A percentile compares a stretch with the other conserved stretches of the same genome.
Conservation (phyloP, 2,329 filamentous ascomycete species). For the Fusarium hainanense region DNA sequence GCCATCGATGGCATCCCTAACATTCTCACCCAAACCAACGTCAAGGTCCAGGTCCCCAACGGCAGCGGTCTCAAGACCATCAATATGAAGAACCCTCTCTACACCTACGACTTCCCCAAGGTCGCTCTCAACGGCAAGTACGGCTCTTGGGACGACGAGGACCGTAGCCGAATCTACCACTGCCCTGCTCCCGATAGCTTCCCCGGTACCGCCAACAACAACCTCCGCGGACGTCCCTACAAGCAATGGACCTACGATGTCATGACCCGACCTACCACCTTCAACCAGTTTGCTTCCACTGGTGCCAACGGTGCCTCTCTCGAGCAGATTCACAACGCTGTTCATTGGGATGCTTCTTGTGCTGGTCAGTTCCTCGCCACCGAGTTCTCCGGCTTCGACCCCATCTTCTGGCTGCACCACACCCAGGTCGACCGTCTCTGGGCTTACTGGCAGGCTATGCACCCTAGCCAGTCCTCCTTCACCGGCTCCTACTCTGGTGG, state of each 20-base stretch:
- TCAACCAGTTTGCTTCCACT: slow-evolving; percentile 51
- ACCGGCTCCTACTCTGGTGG: slow-evolving; percentile 49
- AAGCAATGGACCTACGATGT: slow-evolving; percentile 57
- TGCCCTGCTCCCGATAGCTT: slow-evolving; percentile 54
- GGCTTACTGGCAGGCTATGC: slow-evolving; percentile 63
- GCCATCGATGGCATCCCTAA: slow-evolving; percentile 57
- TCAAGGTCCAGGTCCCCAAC: slow-evolving; percentile 56
- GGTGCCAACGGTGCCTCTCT: slow-evolving; percentile 53
- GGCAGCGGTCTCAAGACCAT: slow-evolving; percentile 47
- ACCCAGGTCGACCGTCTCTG: slow-evolving; percentile 73
- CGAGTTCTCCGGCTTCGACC: slow-evolving; percentile 58
- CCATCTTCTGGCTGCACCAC: slow-evolving; percentile 62
- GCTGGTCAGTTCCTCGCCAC: slow-evolving; percentile 56
- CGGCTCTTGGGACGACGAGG: slow-evolving; percentile 48
- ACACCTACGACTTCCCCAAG: slow-evolving; percentile 61
- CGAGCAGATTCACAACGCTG: slow-evolving; percentile 57
- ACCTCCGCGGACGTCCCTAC: slow-evolving; percentile 50
- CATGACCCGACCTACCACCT: slow-evolving; percentile 53
- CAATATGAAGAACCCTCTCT: slow-evolving; percentile 63
- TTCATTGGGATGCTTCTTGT: slow-evolving; percentile 57
- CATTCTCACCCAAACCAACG: slow-evolving; percentile 50
- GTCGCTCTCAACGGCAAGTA: slow-evolving; percentile 53
- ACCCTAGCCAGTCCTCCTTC: slow-evolving; percentile 52
- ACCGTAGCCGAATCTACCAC: slow-evolving; percentile 54
- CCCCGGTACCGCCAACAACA: slow-evolving; percentile 52